phyloP scores from a whole-genome alignment of 768 basidiomycete species.

The Phaeolepiota aurea region DNA sequence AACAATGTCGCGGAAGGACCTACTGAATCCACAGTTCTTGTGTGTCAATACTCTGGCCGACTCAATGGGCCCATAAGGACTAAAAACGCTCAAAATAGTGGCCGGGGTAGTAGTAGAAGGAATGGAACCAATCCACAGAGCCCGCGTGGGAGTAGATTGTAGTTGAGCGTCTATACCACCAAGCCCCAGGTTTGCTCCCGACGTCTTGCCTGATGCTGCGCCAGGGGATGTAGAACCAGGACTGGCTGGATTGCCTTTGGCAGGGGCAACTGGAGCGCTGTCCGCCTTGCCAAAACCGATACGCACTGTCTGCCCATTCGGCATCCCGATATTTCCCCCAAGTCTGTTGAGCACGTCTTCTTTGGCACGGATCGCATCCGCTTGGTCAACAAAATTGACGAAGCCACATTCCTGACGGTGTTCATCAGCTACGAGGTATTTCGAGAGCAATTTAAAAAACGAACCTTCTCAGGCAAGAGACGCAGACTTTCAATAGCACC shows the following conservation, averaged over 20 bases:
- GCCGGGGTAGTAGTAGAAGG: slow-evolving; percentile 93
- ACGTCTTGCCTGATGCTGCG: slow-evolving; percentile 32
- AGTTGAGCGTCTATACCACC: slow-evolving; percentile 78
- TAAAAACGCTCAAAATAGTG: slow-evolving; percentile 92
- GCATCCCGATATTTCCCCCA: slow-evolving; percentile 90
- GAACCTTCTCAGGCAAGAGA: slow-evolving; percentile 93
- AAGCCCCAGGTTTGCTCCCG: slow-evolving; percentile 41
- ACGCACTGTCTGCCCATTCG: slow-evolving; percentile 91
- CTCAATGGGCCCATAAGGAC: slow-evolving; percentile 96
- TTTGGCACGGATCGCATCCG: slow-evolving; percentile 94
- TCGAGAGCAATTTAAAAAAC: slow-evolving; percentile 7
- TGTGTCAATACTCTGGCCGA: slow-evolving; percentile 93
- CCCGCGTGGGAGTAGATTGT: slow-evolving; percentile 88
- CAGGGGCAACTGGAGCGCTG: slow-evolving; percentile 86
- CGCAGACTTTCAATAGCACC: slow-evolving; percentile 95
- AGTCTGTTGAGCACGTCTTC: slow-evolving; percentile 96
- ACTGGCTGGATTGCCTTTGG: slow-evolving; percentile 63
- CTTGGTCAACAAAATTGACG: slow-evolving; percentile 95
- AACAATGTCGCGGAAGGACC: slow-evolving; percentile 20
- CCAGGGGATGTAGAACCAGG: slow-evolving; percentile 62
- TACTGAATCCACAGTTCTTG: slow-evolving; percentile 92
- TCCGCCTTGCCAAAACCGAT: slow-evolving; percentile 99
- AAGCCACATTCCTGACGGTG: slow-evolving; percentile 86
- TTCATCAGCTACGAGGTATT: slow-evolving; percentile 3
- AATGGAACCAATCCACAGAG: slow-evolving; percentile 97